Evolutionary conservation across 1,284 basidiomycete species (phyloP), one percentile per base, ranked within the genome.

Genomic region (Rhodotorula sp.): DNA sequence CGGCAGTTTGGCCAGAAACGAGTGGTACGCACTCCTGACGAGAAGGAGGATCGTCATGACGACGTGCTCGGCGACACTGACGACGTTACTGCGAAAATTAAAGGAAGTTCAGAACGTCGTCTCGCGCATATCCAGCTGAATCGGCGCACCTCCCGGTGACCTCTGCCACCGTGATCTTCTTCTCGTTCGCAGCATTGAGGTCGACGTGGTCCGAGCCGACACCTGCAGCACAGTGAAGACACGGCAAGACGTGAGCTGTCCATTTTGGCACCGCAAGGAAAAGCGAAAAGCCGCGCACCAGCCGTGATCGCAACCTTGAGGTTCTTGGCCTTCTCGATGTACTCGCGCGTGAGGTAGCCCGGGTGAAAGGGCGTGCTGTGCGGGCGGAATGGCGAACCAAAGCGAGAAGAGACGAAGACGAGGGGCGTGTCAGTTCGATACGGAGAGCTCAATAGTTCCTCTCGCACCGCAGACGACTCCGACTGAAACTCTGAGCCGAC

Each of bases 231-330:
- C 10, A 41, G 25, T 2, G 0, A 13, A 7, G 13, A 12, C 27
- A 34, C 2, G 50, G 48, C 27, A 58, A 34, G 34, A 34, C 8
- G 13, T 7, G 1, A 46, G 50, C 19, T 27, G 2, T 4, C 7
- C 27, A 34, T 12, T 27, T 34, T 25, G 12, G 25, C 7, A 34
- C 2, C 7, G 53, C 13, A 42, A 23, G 41, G 1, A 2, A 21
- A 56, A 14, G 25, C 12, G 12, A 21, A 1, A 34, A 46, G 52
- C 41, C 67, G 21, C 60, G 97, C 93, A 83, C 94, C 94, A 65
- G 94, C 94, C 16, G 94, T 97, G 79, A 97, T 87, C 80, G 91
- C 93, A 74, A 96, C 83, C 84, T 94, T 96, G 79, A 98, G 87
- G 79, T 96, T 95, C 83, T 90, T 90, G 50, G 94, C 92, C 86